Evolutionary conservation across 2,329 filamentous ascomycete species (phyloP), one percentile per base, ranked within the genome.

Genomic region (Fusarium brevicatenulatum): DNA sequence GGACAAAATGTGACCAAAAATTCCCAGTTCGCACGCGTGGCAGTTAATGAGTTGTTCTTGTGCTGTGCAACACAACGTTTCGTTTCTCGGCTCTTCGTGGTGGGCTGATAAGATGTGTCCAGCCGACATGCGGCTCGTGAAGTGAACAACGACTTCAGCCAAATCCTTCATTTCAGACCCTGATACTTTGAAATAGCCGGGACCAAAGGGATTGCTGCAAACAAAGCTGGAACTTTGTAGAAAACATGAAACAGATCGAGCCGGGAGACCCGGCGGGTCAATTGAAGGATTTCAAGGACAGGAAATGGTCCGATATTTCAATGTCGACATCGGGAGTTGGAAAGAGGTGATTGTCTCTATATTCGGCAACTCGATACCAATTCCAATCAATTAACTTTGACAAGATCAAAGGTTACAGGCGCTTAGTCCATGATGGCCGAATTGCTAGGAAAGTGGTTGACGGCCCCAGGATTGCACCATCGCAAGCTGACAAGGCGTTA

Each of bases 391-490:
- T 65, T 52, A 50, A 30, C 30, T 46, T 49, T 13, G 34, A 8
- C 23, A 30, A 50, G 43, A 57, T 34, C 42, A 50, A 46, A 58
- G 21, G 47, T 58, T 39, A 44, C 39, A 54, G 44, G 39, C 37
- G 30, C 54, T 49, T 69, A 40, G 44, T 36, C 52, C 21, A 23
- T 57, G 15, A 63, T 36, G 42, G 55, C 61, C 62, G 63, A 60
- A 67, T 71, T 70, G 59, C 65, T 66, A 67, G 68, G 61, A 72
- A 63, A 73, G 58, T 64, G 62, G 70, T 76, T 66, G 60, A 66
- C 56, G 58, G 74, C 73, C 73, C 75, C 70, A 67, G 25, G 72
- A 78, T 78, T 78, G 76, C 76, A 78, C 75, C 76, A 78, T 78
- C 52, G 57, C 37, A 64, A 66, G 73, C 75, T 78, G 75, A 76